These are phyloP conservation scores for Kuraishia cidri DNA, from an alignment of 805 yeast species.

Conservation along the genomic window DNA sequence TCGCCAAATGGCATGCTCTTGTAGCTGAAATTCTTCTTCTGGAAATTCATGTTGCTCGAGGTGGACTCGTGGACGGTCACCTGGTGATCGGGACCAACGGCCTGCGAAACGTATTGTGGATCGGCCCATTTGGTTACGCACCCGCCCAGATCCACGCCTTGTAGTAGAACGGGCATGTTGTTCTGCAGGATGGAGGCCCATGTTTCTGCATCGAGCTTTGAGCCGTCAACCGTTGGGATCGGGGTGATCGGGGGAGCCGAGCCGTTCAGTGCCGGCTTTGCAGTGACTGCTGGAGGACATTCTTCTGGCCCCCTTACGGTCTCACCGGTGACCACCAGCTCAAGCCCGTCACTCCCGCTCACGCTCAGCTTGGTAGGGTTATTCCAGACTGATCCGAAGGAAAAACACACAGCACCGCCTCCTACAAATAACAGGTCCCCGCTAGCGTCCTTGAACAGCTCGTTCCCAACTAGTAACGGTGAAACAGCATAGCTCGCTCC, in stretches of 20 bases:
- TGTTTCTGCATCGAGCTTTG: neutral
- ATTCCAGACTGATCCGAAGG: constrained; percentile 61
- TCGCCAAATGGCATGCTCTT: constrained; percentile 15
- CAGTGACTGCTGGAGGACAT: no score
- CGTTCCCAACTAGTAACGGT: constrained; percentile 49
- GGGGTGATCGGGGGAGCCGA: neutral
- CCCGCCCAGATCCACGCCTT: constrained; percentile 14
- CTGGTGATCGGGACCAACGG: constrained; percentile 13
- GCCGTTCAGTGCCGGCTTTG: neutral
- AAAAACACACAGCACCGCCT: constrained; percentile 80
- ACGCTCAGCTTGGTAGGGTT: constrained; percentile 3
- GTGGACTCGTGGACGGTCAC: constrained; percentile 17
- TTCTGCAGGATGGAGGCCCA: constrained; percentile 4
- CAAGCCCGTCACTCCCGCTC: no score
- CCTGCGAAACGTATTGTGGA: constrained; percentile 15
- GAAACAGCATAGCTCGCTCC: constrained; percentile 26
- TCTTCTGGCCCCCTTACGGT: no score
- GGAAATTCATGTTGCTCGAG: constrained; percentile 15
- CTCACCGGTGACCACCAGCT: no score
- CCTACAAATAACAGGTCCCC: constrained; percentile 25
- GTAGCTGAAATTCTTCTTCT: constrained; percentile 20
- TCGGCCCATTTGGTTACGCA: constrained; percentile 16
- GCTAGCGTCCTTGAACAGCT: constrained; percentile 12
- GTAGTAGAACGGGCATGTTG: constrained; percentile 15
- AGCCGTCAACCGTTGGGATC: neutral